phyloP scores from a whole-genome alignment of 495 filamentous ascomycete genomes.

The Penicillium goetzii region DNA sequence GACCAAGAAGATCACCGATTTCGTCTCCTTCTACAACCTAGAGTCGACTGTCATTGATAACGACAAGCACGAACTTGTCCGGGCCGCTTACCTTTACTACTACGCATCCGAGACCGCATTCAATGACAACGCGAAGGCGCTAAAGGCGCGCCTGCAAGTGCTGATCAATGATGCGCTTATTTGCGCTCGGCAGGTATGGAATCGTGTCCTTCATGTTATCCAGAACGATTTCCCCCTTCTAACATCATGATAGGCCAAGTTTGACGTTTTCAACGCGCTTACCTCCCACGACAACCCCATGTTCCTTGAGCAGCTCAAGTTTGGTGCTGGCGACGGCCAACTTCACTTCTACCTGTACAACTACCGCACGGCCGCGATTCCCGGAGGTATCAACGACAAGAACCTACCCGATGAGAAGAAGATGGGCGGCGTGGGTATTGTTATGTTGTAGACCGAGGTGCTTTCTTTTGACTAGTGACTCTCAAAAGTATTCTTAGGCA shows the following conservation, averaged over 20 bases:
- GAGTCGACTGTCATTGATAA: conserved; percentile 86
- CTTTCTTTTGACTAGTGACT: conserved; percentile 14
- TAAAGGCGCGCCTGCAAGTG: conserved; percentile 72
- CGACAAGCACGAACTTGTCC: conserved; percentile 72
- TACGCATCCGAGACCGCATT: conserved; percentile 89
- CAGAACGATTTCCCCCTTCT: conserved; percentile 10
- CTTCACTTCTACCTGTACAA: conserved; percentile 97
- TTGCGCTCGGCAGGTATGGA: conserved; percentile 72
- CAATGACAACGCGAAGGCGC: conserved; percentile 53
- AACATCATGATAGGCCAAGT: conserved; percentile 57
- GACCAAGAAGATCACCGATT: conserved; percentile 86
- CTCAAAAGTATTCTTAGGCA: conserved; percentile 17
- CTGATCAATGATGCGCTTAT: conserved; percentile 87
- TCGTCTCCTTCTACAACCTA: conserved; percentile 94
- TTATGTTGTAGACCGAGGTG: conserved; percentile 64
- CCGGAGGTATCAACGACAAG: conserved; percentile 78
- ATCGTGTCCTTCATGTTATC: neutral
- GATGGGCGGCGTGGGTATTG: conserved; percentile 86
- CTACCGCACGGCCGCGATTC: conserved; percentile 80
- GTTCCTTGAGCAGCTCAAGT: conserved; percentile 91
- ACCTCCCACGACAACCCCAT: conserved; percentile 91
- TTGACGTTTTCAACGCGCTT: conserved; percentile 96
- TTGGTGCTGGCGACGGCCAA: conserved; percentile 89
- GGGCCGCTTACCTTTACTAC: conserved; percentile 94
- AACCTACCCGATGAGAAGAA: conserved; percentile 73